Percentiles rank a stretch among this genome's conserved stretches.
phyloP scores from a whole-genome alignment of 208 protist genomes.

The Zelonia costaricensis region DNA sequence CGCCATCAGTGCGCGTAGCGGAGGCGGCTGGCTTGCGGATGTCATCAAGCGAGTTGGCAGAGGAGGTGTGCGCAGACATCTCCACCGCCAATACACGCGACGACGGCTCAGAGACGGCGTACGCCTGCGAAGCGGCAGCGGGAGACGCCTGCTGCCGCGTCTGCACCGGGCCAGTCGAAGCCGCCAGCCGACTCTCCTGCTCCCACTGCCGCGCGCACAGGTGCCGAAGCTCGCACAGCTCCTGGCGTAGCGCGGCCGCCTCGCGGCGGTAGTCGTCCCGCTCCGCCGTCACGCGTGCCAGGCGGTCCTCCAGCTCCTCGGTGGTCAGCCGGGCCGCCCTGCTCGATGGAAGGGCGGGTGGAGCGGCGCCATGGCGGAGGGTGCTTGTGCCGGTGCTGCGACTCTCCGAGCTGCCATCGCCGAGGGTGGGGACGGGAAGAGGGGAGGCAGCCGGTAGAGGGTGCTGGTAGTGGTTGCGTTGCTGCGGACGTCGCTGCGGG shows the following conservation, averaged over 20 bases:
- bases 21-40: not conserved
- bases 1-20: not conserved
- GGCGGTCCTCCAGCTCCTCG: conserved; percentile 23
- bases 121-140: conserved; percentile 1
- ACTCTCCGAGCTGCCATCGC: too few relatives aligned
- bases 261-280: conserved; percentile 31
- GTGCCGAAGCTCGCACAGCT: conserved; percentile 20
- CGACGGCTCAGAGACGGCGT: not conserved
- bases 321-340: too few relatives aligned
- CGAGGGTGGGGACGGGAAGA: too few relatives aligned
- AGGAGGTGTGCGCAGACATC: conserved; percentile 20
- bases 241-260: conserved; percentile 9
- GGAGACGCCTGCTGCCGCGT: not conserved
- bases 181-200: not conserved
- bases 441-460: too few relatives aligned
- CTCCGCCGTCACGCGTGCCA: conserved; percentile 26
- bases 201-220: not conserved
- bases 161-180: not conserved
- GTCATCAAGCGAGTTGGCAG: conserved; percentile 6
- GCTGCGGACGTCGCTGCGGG: not conserved
- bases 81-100: conserved; percentile 21
- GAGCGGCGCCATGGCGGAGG: not conserved
- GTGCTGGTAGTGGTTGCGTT: not conserved
- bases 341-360: not conserved
- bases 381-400: too few relatives aligned